Evolutionary conservation across 768 basidiomycete species (phyloP).

Genomic region (Tylopilus sp.): DNA sequence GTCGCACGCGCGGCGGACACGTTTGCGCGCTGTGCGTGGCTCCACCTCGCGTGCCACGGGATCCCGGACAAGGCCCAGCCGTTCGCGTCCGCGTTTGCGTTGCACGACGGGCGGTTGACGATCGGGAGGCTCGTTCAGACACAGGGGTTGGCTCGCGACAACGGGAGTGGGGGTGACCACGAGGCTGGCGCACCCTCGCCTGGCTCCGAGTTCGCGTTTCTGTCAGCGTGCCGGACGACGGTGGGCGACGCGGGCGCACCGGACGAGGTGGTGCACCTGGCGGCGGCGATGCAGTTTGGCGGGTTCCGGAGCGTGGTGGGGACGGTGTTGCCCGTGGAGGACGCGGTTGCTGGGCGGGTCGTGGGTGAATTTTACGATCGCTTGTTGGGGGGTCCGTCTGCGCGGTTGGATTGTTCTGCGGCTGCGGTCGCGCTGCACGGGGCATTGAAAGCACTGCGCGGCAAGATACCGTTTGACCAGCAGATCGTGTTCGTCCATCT

Average conservation of each 20-base stretch:
- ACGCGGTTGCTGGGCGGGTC: conserved; percentile 1
- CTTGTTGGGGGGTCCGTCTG: not conserved
- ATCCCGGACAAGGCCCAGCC: conserved; percentile 2
- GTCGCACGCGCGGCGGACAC: not conserved
- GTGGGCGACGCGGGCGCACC: conserved; percentile 14
- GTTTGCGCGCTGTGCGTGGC: conserved; percentile 13
- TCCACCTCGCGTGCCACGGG: conserved; percentile 29
- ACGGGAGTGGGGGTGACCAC: no score
- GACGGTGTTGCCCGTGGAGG: conserved; percentile 20
- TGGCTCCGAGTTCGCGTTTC: conserved; percentile 9
- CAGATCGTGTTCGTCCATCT: conserved; percentile 2
- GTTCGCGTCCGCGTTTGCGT: conserved; percentile 12
- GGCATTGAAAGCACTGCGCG: not conserved
- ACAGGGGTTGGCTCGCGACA: no score
- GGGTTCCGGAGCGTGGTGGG: conserved; percentile 25
- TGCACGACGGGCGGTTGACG: conserved; percentile 5
- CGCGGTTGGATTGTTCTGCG: not conserved
- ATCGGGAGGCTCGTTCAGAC: conserved; percentile 1
- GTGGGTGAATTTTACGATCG: conserved; percentile 7
- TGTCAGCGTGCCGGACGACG: conserved; percentile 28
- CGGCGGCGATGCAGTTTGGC: not conserved
- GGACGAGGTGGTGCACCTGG: conserved; percentile 19
- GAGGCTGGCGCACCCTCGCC: no score
- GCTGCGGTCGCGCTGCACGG: conserved; percentile 2
- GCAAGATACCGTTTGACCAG: conserved; percentile 4